phyloP scores from a whole-genome alignment of 768 basidiomycete genomes.

The Saitozyma podzolica region DNA sequence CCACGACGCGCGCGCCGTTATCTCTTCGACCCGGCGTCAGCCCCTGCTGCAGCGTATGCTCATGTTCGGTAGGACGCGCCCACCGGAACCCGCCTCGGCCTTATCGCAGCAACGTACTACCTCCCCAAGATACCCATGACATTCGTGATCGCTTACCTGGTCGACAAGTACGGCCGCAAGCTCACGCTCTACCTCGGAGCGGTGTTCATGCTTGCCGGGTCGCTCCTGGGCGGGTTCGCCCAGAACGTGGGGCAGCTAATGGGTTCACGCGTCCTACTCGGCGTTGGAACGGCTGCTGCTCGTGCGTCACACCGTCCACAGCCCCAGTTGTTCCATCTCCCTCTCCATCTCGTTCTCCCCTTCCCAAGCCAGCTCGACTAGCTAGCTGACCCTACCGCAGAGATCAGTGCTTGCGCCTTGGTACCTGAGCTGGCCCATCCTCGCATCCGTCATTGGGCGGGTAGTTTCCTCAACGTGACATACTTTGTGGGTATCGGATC shows the following conservation, averaged over 20 bases:
- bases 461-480: background rate
- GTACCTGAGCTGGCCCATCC: slow-evolving; percentile 3
- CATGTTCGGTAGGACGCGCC: background rate
- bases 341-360: too few relatives aligned
- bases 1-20: too few relatives aligned
- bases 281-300: slow-evolving; percentile 63
- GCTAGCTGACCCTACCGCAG: too few relatives aligned
- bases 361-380: too few relatives aligned
- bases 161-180: slow-evolving; percentile 59
- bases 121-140: background rate
- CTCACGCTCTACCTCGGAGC: slow-evolving; percentile 57
- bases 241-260: slow-evolving; percentile 21
- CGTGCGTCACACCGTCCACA: slow-evolving; percentile 41
- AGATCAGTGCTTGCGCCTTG: too few relatives aligned
- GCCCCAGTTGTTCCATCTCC: too few relatives aligned
- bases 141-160: slow-evolving; percentile 51
- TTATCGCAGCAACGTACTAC: slow-evolving; percentile 1
- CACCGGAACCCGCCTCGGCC: slow-evolving; percentile 1
- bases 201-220: slow-evolving; percentile 26
- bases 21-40: too few relatives aligned
- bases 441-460: slow-evolving; percentile 14
- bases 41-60: too few relatives aligned
- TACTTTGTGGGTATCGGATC: background rate
- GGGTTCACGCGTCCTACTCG: slow-evolving; percentile 28
- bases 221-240: slow-evolving; percentile 17